Percentiles rank a stretch among this genome's conserved stretches.
Evolutionary conservation across 805 yeast genomes (phyloP).

Genomic region (Blastobotrys robertii): DNA sequence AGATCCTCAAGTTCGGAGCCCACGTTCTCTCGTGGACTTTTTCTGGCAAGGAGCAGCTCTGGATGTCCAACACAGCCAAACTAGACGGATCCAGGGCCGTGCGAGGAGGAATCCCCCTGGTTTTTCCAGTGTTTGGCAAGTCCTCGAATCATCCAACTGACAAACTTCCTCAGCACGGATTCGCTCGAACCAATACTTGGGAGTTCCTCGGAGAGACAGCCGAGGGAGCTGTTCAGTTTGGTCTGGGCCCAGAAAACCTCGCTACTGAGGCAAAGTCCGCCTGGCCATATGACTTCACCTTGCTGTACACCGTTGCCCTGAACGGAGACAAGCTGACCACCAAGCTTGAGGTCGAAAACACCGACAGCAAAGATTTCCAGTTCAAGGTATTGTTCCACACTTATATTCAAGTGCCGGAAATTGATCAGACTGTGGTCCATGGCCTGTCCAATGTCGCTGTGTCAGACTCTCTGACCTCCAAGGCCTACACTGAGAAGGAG

Average conservation of each 20-base stretch:
- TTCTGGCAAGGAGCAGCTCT: conserved; percentile 67
- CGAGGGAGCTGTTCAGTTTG: conserved; percentile 72
- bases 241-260: conserved; percentile 77
- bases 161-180: conserved; percentile 89
- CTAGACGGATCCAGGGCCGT: conserved; percentile 91
- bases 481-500: conserved; percentile 29
- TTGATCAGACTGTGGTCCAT: conserved; percentile 65
- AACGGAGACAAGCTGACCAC: conserved; percentile 52
- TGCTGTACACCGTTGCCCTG: conserved; percentile 59
- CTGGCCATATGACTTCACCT: conserved; percentile 71
- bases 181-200: conserved; percentile 87
- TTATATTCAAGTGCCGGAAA: conserved; percentile 64
- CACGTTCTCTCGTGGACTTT: conserved; percentile 76
- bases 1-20: conserved; percentile 79
- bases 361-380: conserved; percentile 51
- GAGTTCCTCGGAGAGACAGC: conserved; percentile 83
- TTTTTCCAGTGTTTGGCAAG: conserved; percentile 82
- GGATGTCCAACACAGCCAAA: conserved; percentile 55
- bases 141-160: conserved; percentile 47
- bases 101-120: conserved; percentile 95
- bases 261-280: conserved; percentile 45
- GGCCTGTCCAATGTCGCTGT: conserved; percentile 67
- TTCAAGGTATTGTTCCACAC: conserved; percentile 96
- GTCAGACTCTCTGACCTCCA: conserved; percentile 64
- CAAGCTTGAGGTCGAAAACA: conserved; percentile 64